Evolutionary conservation across 352 stramenopile genomes (phyloP).

Genomic region (Phytophthora hybrid): DNA sequence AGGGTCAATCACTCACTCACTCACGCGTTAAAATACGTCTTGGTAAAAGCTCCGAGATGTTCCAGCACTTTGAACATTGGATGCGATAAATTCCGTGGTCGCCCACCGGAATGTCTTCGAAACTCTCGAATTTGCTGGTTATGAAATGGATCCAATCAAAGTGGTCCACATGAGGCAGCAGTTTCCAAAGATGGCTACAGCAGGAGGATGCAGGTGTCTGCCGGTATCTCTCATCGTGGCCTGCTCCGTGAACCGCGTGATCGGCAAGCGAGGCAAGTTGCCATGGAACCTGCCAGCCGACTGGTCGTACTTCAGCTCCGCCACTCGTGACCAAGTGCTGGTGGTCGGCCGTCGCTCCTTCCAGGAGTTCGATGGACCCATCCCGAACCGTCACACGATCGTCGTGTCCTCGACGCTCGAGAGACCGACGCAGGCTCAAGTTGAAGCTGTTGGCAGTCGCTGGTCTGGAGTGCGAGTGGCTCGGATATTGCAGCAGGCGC

Average conservation of each 20-base stretch:
- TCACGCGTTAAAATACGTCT: conserved; percentile 7
- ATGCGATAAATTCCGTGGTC: no score
- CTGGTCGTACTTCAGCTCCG: conserved; percentile 76
- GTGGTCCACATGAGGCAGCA: conserved; percentile 26
- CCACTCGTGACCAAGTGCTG: conserved; percentile 62
- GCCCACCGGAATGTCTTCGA: no score
- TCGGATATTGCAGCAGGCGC: conserved; percentile 51
- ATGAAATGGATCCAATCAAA: not conserved
- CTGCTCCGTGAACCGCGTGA: conserved; percentile 75
- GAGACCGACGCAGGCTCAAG: conserved; percentile 5
- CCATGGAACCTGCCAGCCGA: conserved; percentile 73
- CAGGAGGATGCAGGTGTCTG: conserved; percentile 17
- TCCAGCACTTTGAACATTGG: no score
- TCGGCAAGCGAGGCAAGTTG: conserved; percentile 57
- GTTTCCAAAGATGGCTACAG: conserved; percentile 6
- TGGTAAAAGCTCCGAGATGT: no score
- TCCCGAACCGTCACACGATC: conserved; percentile 68
- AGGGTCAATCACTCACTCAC: not conserved
- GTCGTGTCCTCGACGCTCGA: conserved; percentile 46
- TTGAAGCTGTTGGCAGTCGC: conserved; percentile 1
- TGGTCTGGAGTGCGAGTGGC: conserved; percentile 43
- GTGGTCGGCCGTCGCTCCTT: conserved; percentile 72
- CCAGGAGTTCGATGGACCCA: conserved; percentile 53
- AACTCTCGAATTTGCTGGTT: no score
- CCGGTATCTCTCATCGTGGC: conserved; percentile 74